Conservation (phyloP, 148 eudicot genomes). For the Rhododendron henanense region DNA sequence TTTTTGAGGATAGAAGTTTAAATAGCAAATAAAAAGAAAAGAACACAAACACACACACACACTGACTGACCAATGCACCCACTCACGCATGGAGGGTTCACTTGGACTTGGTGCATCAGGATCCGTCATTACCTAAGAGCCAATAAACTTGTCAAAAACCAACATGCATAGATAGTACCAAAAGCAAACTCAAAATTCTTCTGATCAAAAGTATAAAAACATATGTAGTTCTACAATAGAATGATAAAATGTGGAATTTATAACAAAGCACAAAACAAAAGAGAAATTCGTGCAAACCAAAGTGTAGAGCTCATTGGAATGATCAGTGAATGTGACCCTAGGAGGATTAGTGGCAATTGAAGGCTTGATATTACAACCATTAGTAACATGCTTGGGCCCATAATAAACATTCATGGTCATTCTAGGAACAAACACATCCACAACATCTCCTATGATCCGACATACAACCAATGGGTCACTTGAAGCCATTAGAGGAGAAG, state of each 20-base stretch:
- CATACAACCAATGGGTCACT: constrained; percentile 42
- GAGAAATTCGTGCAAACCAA: constrained; percentile 19
- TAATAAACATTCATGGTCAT: constrained; percentile 36
- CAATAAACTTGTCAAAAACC: background rate
- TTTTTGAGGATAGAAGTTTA: background rate
- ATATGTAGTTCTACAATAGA: background rate
- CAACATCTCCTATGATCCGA: constrained; percentile 52
- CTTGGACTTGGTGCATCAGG: constrained; percentile 86
- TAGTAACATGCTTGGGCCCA: constrained; percentile 39
- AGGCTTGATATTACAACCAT: constrained; percentile 54
- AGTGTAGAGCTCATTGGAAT: constrained; percentile 32
- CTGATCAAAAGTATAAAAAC: background rate
- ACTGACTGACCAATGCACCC: constrained; percentile 54
- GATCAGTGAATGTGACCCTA: constrained; percentile 33
- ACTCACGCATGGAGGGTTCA: constrained; percentile 62
- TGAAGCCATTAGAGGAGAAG: constrained; percentile 26
- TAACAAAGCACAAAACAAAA: background rate
- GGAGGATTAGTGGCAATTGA: constrained; percentile 38
- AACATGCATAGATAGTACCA: background rate
- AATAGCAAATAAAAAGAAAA: background rate
- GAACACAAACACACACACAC: background rate
- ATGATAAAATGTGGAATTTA: background rate
- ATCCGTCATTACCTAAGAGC: constrained; percentile 57
- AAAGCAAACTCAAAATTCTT: background rate
- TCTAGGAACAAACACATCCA: constrained; percentile 46